phyloP scores from a whole-genome alignment of 306 rosid genomes.

The Medicago ruthenica region DNA sequence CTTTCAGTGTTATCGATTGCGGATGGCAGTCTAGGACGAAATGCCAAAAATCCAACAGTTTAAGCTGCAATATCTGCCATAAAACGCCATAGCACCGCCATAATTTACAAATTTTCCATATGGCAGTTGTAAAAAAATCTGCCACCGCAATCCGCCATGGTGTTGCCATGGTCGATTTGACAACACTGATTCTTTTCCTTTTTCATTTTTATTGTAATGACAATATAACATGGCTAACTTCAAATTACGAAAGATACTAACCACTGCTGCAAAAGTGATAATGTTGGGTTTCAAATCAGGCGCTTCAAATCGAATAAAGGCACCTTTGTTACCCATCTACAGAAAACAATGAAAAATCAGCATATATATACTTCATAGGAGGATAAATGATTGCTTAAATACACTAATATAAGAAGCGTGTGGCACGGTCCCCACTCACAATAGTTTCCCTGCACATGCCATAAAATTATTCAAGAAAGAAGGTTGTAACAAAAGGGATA shows the following conservation, averaged over 20 bases:
- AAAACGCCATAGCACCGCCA: not conserved
- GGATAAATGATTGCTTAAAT: constrained; percentile 18
- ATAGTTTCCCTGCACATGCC: too few species aligned
- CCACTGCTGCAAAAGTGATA: constrained; percentile 92
- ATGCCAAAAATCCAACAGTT: not conserved
- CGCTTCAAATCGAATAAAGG: constrained; percentile 91
- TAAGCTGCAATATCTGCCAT: not conserved
- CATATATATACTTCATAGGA: not conserved
- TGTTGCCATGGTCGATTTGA: not conserved
- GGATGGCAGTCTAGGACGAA: not conserved
- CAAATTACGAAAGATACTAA: constrained; percentile 50
- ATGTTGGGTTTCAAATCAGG: constrained; percentile 92
- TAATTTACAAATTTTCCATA: not conserved
- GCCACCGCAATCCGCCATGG: not conserved
- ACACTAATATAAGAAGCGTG: constrained; percentile 27
- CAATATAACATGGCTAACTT: constrained; percentile 2
- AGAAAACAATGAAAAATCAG: constrained; percentile 40
- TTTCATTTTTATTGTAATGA: not conserved
- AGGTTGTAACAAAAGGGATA: constrained; percentile 9
- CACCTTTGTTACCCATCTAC: constrained; percentile 99
- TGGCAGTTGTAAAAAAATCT: not conserved
- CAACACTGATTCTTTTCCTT: not conserved
- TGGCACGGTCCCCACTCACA: not conserved
- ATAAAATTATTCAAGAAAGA: not conserved
- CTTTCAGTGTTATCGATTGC: not conserved